Conservation (phyloP, 1,284 basidiomycete species). For the Microbotryum violaceum region DNA sequence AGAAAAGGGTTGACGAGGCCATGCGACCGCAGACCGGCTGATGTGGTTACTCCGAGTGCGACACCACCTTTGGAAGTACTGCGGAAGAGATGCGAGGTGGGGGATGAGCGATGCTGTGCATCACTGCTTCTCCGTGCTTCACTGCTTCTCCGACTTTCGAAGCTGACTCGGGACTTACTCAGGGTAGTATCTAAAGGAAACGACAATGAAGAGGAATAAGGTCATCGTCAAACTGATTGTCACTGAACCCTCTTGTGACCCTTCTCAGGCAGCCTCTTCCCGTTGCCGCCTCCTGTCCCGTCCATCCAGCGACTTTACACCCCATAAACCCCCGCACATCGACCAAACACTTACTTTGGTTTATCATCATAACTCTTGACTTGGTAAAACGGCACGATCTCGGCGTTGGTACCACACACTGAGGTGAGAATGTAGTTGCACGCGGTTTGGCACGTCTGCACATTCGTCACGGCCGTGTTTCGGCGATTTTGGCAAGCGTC, state of each 20-base stretch:
- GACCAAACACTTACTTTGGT: slow-evolving; percentile 14
- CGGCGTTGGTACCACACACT: slow-evolving; percentile 20
- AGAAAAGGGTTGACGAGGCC: background rate
- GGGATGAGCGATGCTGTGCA: background rate
- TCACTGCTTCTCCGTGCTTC: too few species aligned
- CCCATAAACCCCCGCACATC: background rate
- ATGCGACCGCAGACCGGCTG: background rate
- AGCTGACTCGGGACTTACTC: background rate
- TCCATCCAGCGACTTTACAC: background rate
- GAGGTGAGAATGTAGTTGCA: slow-evolving; percentile 22
- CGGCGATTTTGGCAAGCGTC: slow-evolving; percentile 15
- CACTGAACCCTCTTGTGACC: too few species aligned
- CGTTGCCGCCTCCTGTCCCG: background rate
- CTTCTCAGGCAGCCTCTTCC: too few species aligned
- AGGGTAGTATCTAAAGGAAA: slow-evolving; percentile 8
- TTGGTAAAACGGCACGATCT: slow-evolving; percentile 17
- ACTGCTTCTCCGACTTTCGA: too few species aligned
- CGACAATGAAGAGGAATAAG: background rate
- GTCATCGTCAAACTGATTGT: too few species aligned
- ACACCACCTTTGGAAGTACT: slow-evolving; percentile 18
- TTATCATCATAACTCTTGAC: slow-evolving; percentile 11
- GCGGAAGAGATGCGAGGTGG: background rate
- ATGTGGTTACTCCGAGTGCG: slow-evolving; percentile 12
- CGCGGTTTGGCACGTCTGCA: slow-evolving; percentile 6
- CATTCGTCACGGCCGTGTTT: too few species aligned